phyloP scores from a whole-genome alignment of 345 rosid genomes.

The Eutrema heterophyllum region DNA sequence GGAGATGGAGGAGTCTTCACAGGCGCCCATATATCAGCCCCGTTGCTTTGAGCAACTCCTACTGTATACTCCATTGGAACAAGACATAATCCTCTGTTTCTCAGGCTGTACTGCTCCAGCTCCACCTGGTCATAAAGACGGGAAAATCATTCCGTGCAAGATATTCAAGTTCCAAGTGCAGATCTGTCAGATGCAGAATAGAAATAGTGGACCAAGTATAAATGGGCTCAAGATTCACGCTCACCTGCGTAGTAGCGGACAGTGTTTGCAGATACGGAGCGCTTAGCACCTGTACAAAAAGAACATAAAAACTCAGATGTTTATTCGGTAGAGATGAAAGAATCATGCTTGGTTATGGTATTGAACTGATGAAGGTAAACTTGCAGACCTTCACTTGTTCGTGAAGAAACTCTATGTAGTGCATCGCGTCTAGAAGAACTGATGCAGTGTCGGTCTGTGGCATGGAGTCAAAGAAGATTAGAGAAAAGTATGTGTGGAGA shows the following conservation, averaged over 20 bases:
- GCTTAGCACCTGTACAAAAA: slow-evolving; percentile 69
- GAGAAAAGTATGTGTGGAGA: neutral
- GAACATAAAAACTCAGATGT: neutral
- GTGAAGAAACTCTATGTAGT: slow-evolving; percentile 87
- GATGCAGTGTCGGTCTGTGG: slow-evolving; percentile 97
- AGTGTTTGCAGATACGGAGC: slow-evolving; percentile 82
- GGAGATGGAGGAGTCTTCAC: slow-evolving; percentile 66
- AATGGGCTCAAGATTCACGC: slow-evolving; percentile 10
- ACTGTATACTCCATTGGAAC: slow-evolving; percentile 69
- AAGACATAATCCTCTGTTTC: slow-evolving; percentile 78
- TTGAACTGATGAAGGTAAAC: slow-evolving; percentile 13
- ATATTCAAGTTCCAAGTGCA: neutral
- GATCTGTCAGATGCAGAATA: neutral
- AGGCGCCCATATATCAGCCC: slow-evolving; percentile 98
- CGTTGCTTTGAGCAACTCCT: slow-evolving; percentile 81
- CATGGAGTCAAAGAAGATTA: neutral
- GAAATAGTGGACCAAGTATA: neutral
- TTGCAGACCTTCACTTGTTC: slow-evolving; percentile 90
- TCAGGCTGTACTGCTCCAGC: slow-evolving; percentile 49
- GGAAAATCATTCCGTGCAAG: neutral
- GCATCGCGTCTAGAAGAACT: slow-evolving; percentile 78
- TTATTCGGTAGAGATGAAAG: neutral
- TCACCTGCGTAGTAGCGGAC: slow-evolving; percentile 52
- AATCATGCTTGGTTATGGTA: neutral
- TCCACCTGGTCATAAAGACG: slow-evolving; percentile 35